Evolutionary conservation across 768 basidiomycete genomes (phyloP).

Genomic region (Scleroderma bovista): DNA sequence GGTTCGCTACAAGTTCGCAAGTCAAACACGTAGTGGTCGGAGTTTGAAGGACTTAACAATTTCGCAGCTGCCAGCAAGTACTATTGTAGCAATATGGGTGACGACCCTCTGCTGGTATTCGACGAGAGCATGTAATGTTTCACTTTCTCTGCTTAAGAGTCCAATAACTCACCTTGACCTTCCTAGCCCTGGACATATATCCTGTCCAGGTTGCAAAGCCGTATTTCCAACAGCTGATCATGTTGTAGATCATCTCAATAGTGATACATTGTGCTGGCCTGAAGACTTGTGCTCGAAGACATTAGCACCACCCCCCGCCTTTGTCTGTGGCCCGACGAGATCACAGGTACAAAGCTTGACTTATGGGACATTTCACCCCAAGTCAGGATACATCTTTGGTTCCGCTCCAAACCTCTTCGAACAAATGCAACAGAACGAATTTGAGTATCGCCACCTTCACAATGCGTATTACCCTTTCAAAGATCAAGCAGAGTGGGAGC

Average conservation of each 20-base stretch:
- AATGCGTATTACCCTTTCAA: neutral
- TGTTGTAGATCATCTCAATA: neutral
- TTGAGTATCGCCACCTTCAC: neutral
- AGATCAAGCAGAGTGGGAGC: no score
- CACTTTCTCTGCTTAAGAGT: neutral
- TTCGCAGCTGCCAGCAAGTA: neutral
- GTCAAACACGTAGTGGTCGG: neutral
- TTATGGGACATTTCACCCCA: neutral
- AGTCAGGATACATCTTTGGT: neutral
- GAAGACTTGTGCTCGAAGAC: neutral
- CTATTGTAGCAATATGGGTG: neutral
- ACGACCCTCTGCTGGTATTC: neutral
- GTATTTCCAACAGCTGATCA: no score
- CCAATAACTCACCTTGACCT: no score
- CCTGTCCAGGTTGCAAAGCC: no score
- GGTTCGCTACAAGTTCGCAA: no score
- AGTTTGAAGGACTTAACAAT: neutral
- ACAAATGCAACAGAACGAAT: neutral
- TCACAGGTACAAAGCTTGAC: no score
- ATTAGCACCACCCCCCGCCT: neutral
- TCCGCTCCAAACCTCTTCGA: neutral
- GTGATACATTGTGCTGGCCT: neutral
- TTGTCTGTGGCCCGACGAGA: neutral
- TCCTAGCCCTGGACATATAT: no score
- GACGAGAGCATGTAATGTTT: neutral